Percentiles rank a stretch among this genome's conserved stretches.
These are phyloP conservation scores for Beta lomatogona DNA, from an alignment of 179 eudicot genomes.

Conservation along the genomic window DNA sequence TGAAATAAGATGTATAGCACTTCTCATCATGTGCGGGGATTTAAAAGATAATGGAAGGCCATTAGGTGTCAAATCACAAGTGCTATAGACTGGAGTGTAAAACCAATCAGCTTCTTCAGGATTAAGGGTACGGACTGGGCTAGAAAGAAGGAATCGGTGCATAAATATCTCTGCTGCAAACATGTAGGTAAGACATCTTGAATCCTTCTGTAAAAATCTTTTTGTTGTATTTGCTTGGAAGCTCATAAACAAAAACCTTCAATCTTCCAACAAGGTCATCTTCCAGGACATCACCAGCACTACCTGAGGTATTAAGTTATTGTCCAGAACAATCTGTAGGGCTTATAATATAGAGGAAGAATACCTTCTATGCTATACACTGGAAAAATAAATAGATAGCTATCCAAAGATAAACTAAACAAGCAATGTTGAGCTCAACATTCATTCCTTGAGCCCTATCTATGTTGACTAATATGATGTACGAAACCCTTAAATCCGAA, in stretches of 20 bases:
- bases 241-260: constrained; percentile 92
- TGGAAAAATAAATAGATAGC: too few species aligned
- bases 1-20: constrained; percentile 92
- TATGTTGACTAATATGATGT: too few species aligned
- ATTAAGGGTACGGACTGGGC: constrained; percentile 86
- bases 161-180: constrained; percentile 94
- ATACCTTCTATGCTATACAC: too few species aligned
- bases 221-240: constrained; percentile 97
- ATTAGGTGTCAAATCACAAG: constrained; percentile 90
- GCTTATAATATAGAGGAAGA: background rate
- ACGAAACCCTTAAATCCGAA: too few species aligned
- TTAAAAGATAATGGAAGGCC: constrained; percentile 96
- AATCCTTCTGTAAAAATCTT: constrained; percentile 85
- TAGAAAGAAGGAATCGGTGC: constrained; percentile 84
- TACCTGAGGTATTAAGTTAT: constrained; percentile 45
- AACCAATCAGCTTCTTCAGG: constrained; percentile 99
- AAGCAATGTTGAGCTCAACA: too few species aligned
- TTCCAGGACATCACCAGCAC: constrained; percentile 96
- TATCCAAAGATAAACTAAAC: too few species aligned
- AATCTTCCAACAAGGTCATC: constrained; percentile 91
- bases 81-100: constrained; percentile 86
- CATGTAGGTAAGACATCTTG: constrained; percentile 91
- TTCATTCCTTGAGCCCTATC: too few species aligned
- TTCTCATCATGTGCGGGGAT: constrained; percentile 96
- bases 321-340: constrained; percentile 18